Conservation (phyloP, 2,329 filamentous ascomycete species). For the Neophaeococcomyces mojaviensis region DNA sequence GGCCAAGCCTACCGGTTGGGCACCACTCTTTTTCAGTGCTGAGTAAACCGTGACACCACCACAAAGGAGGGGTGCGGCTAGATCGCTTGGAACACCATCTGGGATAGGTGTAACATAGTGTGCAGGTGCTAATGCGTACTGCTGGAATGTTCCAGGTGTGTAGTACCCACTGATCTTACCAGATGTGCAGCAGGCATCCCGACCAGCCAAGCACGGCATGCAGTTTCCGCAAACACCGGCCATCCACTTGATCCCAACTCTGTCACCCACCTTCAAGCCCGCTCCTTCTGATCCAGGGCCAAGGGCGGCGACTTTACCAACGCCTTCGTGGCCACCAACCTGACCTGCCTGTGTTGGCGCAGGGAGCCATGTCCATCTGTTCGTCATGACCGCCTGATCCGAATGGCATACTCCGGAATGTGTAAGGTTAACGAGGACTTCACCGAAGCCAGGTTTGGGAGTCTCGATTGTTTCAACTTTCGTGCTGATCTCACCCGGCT, state of each 20-base stretch:
- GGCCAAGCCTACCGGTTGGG: constrained; percentile 54
- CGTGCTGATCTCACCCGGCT: constrained; percentile 57
- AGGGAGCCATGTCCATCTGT: constrained; percentile 44
- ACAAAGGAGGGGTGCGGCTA: constrained; percentile 61
- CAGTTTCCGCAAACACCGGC: constrained; percentile 49
- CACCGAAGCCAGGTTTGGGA: constrained; percentile 55
- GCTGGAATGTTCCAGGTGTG: constrained; percentile 65
- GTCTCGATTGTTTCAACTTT: constrained; percentile 58
- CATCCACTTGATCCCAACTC: constrained; percentile 66
- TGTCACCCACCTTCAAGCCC: constrained; percentile 56
- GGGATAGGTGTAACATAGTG: constrained; percentile 65
- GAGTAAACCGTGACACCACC: constrained; percentile 60
- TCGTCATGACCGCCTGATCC: constrained; percentile 52
- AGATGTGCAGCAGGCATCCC: constrained; percentile 50
- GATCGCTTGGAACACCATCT: constrained; percentile 50
- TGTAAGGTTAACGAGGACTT: constrained; percentile 56
- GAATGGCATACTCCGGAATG: constrained; percentile 61
- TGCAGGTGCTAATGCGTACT: constrained; percentile 57
- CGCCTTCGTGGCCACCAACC: constrained; percentile 63
- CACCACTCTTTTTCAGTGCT: constrained; percentile 54
- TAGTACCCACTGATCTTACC: constrained; percentile 59
- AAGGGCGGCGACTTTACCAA: constrained; percentile 58
- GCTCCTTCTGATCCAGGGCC: constrained; percentile 52
- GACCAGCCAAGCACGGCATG: constrained; percentile 46
- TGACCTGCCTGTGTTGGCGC: constrained; percentile 53